Conservation (phyloP, 2,329 filamentous ascomycete species). For the Aspergillus jensenii region DNA sequence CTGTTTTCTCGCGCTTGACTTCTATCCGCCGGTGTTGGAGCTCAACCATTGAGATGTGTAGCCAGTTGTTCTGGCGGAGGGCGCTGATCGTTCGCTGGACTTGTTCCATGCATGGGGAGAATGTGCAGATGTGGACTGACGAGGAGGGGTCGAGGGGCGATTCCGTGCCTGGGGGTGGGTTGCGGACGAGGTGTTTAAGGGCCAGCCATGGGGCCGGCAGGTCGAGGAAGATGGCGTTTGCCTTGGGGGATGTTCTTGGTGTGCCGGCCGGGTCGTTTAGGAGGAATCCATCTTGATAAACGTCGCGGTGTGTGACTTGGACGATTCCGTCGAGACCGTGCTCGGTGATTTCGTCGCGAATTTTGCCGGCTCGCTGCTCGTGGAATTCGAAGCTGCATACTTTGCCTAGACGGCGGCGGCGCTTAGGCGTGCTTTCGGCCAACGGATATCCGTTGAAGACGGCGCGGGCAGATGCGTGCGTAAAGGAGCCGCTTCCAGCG, state of each 20-base stretch:
- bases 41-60: conserved; percentile 91
- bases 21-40: conserved; percentile 77
- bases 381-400: conserved; percentile 55
- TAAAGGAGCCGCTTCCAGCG: conserved; percentile 54
- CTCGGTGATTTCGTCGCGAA: conserved; percentile 43
- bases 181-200: conserved; percentile 47
- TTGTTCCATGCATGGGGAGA: conserved; percentile 96
- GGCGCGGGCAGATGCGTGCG: conserved; percentile 50
- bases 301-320: conserved; percentile 49
- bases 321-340: conserved; percentile 48
- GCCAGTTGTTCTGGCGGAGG: conserved; percentile 80
- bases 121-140: conserved; percentile 81
- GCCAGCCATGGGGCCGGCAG: conserved; percentile 53
- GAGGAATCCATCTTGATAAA: conserved; percentile 50
- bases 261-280: conserved; percentile 19
- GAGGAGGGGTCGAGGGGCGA: conserved; percentile 69
- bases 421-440: conserved; percentile 14
- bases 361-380: conserved; percentile 40
- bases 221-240: conserved; percentile 51
- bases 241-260: conserved; percentile 37
- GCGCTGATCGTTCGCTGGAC: conserved; percentile 81
- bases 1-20: conserved; percentile 76
- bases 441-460: conserved; percentile 49
- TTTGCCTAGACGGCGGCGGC: conserved; percentile 37
- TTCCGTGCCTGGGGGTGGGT: conserved; percentile 29